Conservation (phyloP, 179 eudicot genomes). For the Pouteria campechiana region DNA sequence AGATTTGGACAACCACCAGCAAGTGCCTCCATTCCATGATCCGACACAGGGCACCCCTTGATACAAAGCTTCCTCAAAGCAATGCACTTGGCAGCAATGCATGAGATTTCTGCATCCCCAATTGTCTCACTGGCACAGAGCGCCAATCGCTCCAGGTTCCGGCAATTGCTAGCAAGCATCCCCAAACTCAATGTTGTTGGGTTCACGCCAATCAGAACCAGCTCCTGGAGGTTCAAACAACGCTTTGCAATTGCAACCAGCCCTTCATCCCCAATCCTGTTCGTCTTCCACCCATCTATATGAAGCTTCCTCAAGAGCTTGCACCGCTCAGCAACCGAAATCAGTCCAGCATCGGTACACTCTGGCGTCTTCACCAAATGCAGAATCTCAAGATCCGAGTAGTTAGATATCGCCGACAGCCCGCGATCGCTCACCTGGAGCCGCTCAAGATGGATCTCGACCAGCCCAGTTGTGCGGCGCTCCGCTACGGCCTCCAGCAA, state of each 20-base stretch:
- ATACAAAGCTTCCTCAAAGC: conserved; percentile 79
- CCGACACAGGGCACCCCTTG: conserved; percentile 70
- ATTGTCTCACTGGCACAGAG: conserved; percentile 80
- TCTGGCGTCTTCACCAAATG: conserved; percentile 77
- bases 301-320: conserved; percentile 65
- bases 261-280: conserved; percentile 75
- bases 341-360: conserved; percentile 54
- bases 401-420: conserved; percentile 30
- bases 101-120: conserved; percentile 61
- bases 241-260: conserved; percentile 48
- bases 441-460: conserved; percentile 72
- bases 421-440: conserved; percentile 72
- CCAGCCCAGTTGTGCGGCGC: conserved; percentile 26
- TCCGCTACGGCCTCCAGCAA: conserved; percentile 39
- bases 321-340: conserved; percentile 51
- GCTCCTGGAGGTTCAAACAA: conserved; percentile 51
- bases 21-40: conserved; percentile 57
- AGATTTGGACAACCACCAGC: conserved; percentile 80
- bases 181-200: conserved; percentile 49
- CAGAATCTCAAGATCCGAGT: conserved; percentile 45
- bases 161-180: conserved; percentile 49
- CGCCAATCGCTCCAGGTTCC: conserved; percentile 60
- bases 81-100: conserved; percentile 53
- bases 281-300: conserved; percentile 89
- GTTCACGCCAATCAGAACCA: conserved; percentile 67